phyloP scores from a whole-genome alignment of 1,139 yeast genomes.

The Sugiyamaella neomexicana region DNA sequence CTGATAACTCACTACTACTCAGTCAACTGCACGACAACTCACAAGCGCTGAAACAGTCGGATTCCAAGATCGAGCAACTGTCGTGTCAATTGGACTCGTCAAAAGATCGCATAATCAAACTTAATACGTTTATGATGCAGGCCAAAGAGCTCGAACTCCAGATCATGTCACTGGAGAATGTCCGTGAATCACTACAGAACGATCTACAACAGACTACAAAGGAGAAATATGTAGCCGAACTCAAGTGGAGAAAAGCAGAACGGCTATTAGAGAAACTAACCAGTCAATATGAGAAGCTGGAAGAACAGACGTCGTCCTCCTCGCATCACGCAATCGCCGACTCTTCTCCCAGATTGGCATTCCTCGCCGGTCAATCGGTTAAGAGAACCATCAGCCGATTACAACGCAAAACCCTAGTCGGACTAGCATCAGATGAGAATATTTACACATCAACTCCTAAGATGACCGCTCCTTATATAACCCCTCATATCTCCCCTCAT shows the following conservation, averaged over 20 bases:
- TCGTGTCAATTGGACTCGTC: conserved; percentile 25
- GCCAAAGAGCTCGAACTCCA: conserved; percentile 28
- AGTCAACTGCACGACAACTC: conserved; percentile 26
- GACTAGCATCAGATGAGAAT: background rate
- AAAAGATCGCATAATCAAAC: conserved; percentile 23
- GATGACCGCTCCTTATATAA: too few species aligned
- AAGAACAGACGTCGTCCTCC: conserved; percentile 14
- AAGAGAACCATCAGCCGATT: conserved; percentile 19
- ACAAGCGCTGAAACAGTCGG: conserved; percentile 25
- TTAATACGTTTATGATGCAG: conserved; percentile 25
- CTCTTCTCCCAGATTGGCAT: conserved; percentile 8
- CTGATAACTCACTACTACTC: conserved; percentile 27
- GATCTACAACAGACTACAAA: conserved; percentile 25
- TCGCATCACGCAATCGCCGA: background rate
- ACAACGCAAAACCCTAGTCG: conserved; percentile 15
- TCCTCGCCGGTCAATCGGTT: conserved; percentile 14
- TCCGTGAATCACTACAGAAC: conserved; percentile 27
- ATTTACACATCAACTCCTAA: conserved; percentile 5
- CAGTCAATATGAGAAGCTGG: conserved; percentile 29
- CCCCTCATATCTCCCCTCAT: background rate
- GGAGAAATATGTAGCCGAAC: conserved; percentile 29
- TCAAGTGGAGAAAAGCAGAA: conserved; percentile 30
- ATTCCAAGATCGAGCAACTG: conserved; percentile 22
- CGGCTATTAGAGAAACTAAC: conserved; percentile 30
- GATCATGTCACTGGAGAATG: conserved; percentile 27